These are phyloP conservation scores for Podospora comata DNA, from an alignment of 495 filamentous ascomycete species.

Conservation along the genomic window DNA sequence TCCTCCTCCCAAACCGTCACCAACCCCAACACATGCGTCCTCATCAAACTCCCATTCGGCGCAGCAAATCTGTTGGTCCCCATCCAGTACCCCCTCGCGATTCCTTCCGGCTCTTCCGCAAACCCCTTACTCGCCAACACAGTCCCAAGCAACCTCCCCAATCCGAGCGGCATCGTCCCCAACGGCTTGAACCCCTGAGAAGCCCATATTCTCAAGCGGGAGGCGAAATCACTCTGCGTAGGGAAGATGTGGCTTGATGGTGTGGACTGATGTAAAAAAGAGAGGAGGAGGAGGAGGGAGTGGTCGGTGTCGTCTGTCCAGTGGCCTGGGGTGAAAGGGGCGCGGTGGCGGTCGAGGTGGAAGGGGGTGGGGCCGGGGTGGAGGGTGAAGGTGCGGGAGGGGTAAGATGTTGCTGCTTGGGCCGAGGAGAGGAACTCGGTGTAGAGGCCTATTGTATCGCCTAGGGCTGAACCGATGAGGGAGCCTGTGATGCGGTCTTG, in stretches of 20 bases:
- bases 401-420: slow-evolving; percentile 31
- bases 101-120: slow-evolving; percentile 28
- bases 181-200: slow-evolving; percentile 40
- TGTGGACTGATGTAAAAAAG: slow-evolving; percentile 38
- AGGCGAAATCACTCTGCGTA: slow-evolving; percentile 34
- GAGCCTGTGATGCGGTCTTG: slow-evolving; percentile 39
- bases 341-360: slow-evolving; percentile 39
- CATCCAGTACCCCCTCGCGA: slow-evolving; percentile 38
- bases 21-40: slow-evolving; percentile 45
- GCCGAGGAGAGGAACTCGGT: slow-evolving; percentile 43
- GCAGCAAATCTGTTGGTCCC: slow-evolving; percentile 32
- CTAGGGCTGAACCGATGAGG: slow-evolving; percentile 46
- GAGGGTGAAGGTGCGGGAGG: slow-evolving; percentile 37
- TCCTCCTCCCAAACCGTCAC: slow-evolving; percentile 34
- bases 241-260: slow-evolving; percentile 12
- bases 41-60: slow-evolving; percentile 50
- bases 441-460: slow-evolving; percentile 50
- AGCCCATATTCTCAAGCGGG: slow-evolving; percentile 42
- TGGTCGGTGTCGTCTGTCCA: slow-evolving; percentile 57
- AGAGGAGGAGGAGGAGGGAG: slow-evolving; percentile 42
- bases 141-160: slow-evolving; percentile 38
- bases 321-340: slow-evolving; percentile 34
- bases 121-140: slow-evolving; percentile 35
- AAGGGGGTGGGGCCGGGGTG: slow-evolving; percentile 25
- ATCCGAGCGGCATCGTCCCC: slow-evolving; percentile 41